Evolutionary conservation across 2,329 filamentous ascomycete species (phyloP), one percentile per base, ranked within the genome.

Genomic region (Lasiodiplodia gonubiensis): DNA sequence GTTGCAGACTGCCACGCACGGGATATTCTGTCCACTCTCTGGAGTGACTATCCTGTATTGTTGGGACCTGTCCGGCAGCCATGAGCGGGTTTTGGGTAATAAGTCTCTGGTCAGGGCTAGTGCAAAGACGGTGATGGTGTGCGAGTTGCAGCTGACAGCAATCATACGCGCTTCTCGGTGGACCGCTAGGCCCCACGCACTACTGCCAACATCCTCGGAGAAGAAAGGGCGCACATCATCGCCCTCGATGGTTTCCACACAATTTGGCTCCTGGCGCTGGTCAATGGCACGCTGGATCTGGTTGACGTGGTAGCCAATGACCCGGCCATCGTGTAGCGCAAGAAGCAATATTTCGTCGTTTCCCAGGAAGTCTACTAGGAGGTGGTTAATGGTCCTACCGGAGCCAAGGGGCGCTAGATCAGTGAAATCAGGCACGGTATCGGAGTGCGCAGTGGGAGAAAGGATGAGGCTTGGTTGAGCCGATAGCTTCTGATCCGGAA

Each of bases 121-220:
- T 16, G 86, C 86, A 72, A 88, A 86, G 0, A 90, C 81, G 3
- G 83, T 85, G 33, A 91, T 84, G 18, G 81, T 74, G 25, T 83
- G 81, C 0, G 85, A 86, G 75, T 99, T 99, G 0, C 92, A 89
- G 72, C 91, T 92, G 48, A 96, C 90, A 0, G 94, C 95, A 70
- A 99, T 90, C 69, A 97, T 82, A 0, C 94, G 88, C n/a, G 92
- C 92, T 70, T 89, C 82, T 69, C 88, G 85, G 76, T 98, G 94
- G 12, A 97, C 85, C 8, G 93, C 90, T 57, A 97, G 79, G 0
- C 94, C 95, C 95, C 95, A 99, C 2, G 94, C 94, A 68, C 92
- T 94, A 27, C 80, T 81, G 1, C 87, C 87, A 2, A 97, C 93
- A 74, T 91, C 93, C 46, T 91, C 86, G 68, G 88, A 87, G 67